These are phyloP conservation scores for Fraxinus quadrangulata DNA, from an alignment of 257 asterid species.

Conservation along the genomic window DNA sequence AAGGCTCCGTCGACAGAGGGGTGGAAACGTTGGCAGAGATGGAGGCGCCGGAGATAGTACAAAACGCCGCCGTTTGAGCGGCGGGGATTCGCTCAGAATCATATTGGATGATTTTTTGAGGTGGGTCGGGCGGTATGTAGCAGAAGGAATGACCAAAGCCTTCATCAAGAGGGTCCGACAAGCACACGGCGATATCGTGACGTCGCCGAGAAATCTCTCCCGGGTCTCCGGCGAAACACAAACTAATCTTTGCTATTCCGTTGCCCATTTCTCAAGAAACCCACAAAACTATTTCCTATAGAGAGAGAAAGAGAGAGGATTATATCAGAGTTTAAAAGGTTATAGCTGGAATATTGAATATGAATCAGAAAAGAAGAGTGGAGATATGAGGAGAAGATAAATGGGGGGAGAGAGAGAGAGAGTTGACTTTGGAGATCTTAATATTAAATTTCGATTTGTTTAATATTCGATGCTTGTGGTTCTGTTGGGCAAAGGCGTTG, in stretches of 20 bases:
- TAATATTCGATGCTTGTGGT: slow-evolving; percentile 37
- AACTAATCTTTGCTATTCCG: slow-evolving; percentile 52
- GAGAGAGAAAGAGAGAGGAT: slow-evolving; percentile 3
- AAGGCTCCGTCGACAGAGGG: slow-evolving; percentile 66
- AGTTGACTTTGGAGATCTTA: slow-evolving; percentile 57
- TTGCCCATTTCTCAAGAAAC: slow-evolving; percentile 60
- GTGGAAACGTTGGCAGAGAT: slow-evolving; percentile 89
- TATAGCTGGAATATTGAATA: slow-evolving; percentile 23
- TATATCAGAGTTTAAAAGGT: slow-evolving; percentile 21
- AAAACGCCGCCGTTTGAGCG: slow-evolving; percentile 50
- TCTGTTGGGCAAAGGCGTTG: slow-evolving; percentile 50
- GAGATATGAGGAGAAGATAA: slow-evolving; percentile 26
- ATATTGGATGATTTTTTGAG: slow-evolving; percentile 39
- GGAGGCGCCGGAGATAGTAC: slow-evolving; percentile 94
- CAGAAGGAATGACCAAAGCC: slow-evolving; percentile 92
- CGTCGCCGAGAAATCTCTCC: slow-evolving; percentile 74
- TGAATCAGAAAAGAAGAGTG: slow-evolving; percentile 23
- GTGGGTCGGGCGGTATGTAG: slow-evolving; percentile 75
- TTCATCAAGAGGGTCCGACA: slow-evolving; percentile 72
- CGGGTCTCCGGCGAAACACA: slow-evolving; percentile 78
- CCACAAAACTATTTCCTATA: background rate
- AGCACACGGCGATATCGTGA: slow-evolving; percentile 44
- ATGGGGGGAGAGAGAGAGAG: slow-evolving; percentile 32
- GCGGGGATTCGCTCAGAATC: slow-evolving; percentile 42
- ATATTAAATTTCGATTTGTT: slow-evolving; percentile 19